Evolutionary conservation across 2,329 filamentous ascomycete genomes (phyloP).

Genomic region (Monosporascus sp.): DNA sequence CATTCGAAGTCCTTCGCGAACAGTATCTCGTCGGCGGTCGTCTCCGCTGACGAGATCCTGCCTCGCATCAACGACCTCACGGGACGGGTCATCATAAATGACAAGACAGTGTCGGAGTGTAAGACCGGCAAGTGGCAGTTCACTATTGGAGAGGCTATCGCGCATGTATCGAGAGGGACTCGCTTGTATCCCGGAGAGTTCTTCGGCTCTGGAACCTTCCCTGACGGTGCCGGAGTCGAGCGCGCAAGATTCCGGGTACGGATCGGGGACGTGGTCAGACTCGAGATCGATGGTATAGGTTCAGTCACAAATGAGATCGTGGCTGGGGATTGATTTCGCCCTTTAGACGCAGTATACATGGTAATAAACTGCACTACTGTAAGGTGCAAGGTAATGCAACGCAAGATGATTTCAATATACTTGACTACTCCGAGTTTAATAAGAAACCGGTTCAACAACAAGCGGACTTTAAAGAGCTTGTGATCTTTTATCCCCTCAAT

Average conservation of each 20-base stretch:
- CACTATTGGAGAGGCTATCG: constrained; percentile 18
- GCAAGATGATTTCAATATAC: no score
- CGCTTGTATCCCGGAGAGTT: constrained; percentile 22
- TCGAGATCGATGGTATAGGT: constrained; percentile 23
- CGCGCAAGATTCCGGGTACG: constrained; percentile 14
- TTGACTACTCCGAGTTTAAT: no score
- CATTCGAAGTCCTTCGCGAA: constrained; percentile 23
- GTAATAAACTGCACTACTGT: no score
- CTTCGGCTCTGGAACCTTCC: constrained; percentile 22
- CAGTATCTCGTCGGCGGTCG: constrained; percentile 18
- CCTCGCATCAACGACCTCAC: constrained; percentile 11
- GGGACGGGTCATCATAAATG: constrained; percentile 19
- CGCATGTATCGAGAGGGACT: constrained; percentile 18
- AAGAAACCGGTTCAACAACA: no score
- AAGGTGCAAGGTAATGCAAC: no score
- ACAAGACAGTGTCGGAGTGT: constrained; percentile 11
- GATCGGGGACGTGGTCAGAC: constrained; percentile 18
- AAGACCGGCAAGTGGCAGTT: constrained; percentile 18
- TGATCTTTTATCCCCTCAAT: no score
- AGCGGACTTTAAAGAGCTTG: no score
- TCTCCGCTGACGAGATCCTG: constrained; percentile 18
- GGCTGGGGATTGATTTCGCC: constrained; percentile 1
- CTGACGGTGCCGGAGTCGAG: constrained; percentile 20
- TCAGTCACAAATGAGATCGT: constrained; percentile 21
- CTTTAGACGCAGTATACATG: no score